phyloP scores from a whole-genome alignment of 2,329 filamentous ascomycete genomes.

The Calonectria honghensis region DNA sequence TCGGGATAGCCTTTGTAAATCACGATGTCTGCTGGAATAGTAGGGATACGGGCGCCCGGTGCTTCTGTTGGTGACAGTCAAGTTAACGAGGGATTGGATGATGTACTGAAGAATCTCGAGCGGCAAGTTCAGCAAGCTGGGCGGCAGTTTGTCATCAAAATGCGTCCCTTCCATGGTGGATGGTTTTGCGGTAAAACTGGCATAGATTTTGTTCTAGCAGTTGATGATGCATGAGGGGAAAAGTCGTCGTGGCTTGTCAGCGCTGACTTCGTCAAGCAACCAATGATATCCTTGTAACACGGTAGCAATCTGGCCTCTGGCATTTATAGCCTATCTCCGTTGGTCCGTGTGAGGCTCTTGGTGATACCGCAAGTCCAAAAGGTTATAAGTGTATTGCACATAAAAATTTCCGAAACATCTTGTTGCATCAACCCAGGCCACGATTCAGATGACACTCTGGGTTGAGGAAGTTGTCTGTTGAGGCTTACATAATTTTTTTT shows the following conservation, averaged over 20 bases:
- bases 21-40: not conserved
- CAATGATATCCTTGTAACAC: not conserved
- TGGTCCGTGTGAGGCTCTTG: no score
- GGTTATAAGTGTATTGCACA: no score
- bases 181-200: not conserved
- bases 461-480: no score
- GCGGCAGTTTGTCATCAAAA: no score
- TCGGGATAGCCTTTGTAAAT: not conserved
- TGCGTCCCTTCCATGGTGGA: not conserved
- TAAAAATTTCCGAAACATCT: no score
- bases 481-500: no score
- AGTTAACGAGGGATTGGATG: not conserved
- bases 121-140: not conserved
- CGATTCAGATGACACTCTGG: no score
- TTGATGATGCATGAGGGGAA: not conserved
- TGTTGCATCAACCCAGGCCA: no score
- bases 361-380: no score
- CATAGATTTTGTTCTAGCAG: not conserved
- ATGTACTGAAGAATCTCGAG: not conserved
- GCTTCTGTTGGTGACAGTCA: not conserved
- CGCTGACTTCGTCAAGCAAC: not conserved
- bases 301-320: not conserved
- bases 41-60: not conserved
- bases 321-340: no score
- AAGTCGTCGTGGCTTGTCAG: constrained; percentile 1